Conservation (phyloP, 1,284 basidiomycete genomes). For the Pyrrhoderma lamaoense region DNA sequence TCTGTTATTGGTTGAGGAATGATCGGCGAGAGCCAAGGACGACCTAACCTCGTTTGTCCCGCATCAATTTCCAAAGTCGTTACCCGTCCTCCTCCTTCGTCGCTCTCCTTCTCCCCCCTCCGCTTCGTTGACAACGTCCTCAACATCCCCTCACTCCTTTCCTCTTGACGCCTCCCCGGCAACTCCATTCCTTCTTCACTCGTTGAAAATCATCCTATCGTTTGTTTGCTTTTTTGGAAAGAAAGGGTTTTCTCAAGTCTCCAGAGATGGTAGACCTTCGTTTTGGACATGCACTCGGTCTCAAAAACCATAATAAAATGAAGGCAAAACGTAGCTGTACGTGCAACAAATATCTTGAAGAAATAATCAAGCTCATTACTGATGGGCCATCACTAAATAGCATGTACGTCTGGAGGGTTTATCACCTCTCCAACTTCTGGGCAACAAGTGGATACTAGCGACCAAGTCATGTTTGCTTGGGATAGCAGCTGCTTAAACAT, state of each 20-base stretch:
- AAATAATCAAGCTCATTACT: too few species aligned
- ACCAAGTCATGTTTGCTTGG: conserved; percentile 65
- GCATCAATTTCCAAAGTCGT: too few species aligned
- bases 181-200: conserved; percentile 8
- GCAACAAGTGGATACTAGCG: conserved; percentile 43
- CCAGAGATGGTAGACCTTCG: conserved; percentile 7
- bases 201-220: too few species aligned
- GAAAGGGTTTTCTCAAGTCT: neutral
- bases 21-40: too few species aligned
- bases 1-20: too few species aligned
- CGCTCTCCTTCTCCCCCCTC: conserved; percentile 1
- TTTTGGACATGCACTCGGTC: conserved; percentile 12
- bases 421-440: conserved; percentile 58
- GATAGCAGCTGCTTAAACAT: conserved; percentile 50
- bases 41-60: too few species aligned
- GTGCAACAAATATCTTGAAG: neutral
- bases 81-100: too few species aligned
- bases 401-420: conserved; percentile 52
- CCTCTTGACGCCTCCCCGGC: neutral
- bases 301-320: conserved; percentile 2
- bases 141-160: too few species aligned
- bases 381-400: conserved; percentile 22
- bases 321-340: conserved; percentile 12
- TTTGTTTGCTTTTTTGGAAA: too few species aligned
- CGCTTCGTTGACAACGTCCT: too few species aligned